phyloP scores from a whole-genome alignment of 257 asterid species.

The Przewalskia tangutica region DNA sequence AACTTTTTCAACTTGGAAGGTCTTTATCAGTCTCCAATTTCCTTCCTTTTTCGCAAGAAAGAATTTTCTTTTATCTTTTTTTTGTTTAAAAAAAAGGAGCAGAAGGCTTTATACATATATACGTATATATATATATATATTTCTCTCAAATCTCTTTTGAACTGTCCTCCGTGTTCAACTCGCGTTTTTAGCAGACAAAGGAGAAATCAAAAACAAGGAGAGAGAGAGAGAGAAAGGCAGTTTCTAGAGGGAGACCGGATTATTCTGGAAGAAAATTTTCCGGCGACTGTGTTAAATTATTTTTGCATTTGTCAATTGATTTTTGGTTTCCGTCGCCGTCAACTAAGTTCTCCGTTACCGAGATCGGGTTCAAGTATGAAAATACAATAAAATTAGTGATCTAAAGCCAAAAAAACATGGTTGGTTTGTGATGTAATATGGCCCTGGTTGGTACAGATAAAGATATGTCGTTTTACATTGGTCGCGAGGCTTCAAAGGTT shows the following conservation, averaged over 20 bases:
- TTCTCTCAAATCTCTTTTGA: conserved; percentile 17
- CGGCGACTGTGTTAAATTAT: neutral
- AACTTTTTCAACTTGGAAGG: neutral
- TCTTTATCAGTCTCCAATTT: conserved; percentile 12
- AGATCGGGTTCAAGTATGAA: neutral
- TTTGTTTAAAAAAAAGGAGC: neutral
- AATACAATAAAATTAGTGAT: too few relatives aligned
- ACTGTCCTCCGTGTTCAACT: conserved; percentile 87
- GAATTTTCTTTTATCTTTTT: neutral
- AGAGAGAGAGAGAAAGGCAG: conserved; percentile 5
- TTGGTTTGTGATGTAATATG: conserved; percentile 58
- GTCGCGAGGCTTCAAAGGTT: conserved; percentile 99
- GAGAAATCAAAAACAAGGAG: conserved; percentile 6
- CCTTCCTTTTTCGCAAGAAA: neutral
- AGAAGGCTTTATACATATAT: neutral
- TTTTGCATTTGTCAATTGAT: neutral
- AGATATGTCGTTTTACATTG: conserved; percentile 89
- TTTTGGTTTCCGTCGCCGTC: neutral
- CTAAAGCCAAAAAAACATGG: neutral
- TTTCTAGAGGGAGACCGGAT: neutral
- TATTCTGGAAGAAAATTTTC: neutral
- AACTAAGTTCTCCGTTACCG: neutral
- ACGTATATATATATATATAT: too few relatives aligned
- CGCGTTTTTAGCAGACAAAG: conserved; percentile 50
- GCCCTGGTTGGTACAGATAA: conserved; percentile 28